These are phyloP conservation scores for Rhizopogon vinicolor DNA, from an alignment of 768 basidiomycete species.

Conservation along the genomic window DNA sequence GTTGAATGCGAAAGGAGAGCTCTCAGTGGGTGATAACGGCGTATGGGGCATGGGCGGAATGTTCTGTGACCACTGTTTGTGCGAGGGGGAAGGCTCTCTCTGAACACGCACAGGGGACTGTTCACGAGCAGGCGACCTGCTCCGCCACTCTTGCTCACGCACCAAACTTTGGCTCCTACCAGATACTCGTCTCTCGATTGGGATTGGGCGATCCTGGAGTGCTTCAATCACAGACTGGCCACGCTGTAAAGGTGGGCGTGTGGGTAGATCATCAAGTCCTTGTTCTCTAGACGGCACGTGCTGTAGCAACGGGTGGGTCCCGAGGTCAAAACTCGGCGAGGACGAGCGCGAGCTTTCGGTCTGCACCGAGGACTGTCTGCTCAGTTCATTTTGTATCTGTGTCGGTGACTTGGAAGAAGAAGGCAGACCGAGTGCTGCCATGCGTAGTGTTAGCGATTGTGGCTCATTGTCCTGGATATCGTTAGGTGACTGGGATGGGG, in stretches of 20 bases:
- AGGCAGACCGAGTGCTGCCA: slow-evolving; percentile 23
- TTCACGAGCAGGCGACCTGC: not conserved
- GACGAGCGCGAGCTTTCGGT: not conserved
- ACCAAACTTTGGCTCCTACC: not conserved
- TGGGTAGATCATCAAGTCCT: not conserved
- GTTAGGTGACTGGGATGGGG: slow-evolving; percentile 8
- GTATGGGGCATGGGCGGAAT: slow-evolving; percentile 26
- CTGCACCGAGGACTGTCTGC: not conserved
- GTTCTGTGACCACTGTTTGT: slow-evolving; percentile 13
- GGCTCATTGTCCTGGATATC: slow-evolving; percentile 5
- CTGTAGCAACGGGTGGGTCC: not conserved
- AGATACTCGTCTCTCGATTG: not conserved
- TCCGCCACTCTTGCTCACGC: slow-evolving; percentile 9
- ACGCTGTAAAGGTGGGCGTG: not conserved
- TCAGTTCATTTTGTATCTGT: not conserved
- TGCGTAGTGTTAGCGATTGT: slow-evolving; percentile 28
- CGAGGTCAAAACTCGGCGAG: not conserved
- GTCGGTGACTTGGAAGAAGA: not conserved
- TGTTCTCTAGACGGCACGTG: slow-evolving; percentile 11
- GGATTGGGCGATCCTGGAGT: not conserved
- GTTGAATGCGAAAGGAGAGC: slow-evolving; percentile 5
- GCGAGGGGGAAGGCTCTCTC: slow-evolving; percentile 6
- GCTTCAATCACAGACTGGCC: not conserved
- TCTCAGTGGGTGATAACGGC: slow-evolving; percentile 8
- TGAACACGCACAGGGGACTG: not conserved